phyloP scores from a whole-genome alignment of 208 protist genomes.

The Herpetomonas tarakana region DNA sequence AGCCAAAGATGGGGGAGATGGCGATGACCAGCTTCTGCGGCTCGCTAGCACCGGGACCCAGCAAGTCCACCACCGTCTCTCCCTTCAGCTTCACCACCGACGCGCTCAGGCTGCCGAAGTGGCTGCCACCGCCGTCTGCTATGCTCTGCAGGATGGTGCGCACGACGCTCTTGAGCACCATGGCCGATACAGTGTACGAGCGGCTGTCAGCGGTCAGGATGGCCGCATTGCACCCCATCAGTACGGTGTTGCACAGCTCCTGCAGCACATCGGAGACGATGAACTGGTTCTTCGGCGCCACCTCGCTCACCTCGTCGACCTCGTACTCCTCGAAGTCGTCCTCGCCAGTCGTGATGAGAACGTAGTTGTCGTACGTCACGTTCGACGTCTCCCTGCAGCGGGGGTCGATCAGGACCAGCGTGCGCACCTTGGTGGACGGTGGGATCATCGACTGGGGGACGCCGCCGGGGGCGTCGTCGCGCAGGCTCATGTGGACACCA shows the following conservation, averaged over 20 bases:
- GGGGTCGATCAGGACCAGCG: slow-evolving; percentile 63
- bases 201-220: slow-evolving; percentile 68
- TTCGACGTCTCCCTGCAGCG: slow-evolving; percentile 57
- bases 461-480: background rate
- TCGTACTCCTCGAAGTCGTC: slow-evolving; percentile 80
- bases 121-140: slow-evolving; percentile 11
- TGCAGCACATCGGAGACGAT: slow-evolving; percentile 46
- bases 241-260: slow-evolving; percentile 51
- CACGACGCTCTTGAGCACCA: slow-evolving; percentile 62
- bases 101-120: slow-evolving; percentile 32
- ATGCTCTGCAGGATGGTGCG: slow-evolving; percentile 44
- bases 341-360: slow-evolving; percentile 58
- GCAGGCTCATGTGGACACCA: background rate
- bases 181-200: slow-evolving; percentile 34
- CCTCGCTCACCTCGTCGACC: slow-evolving; percentile 72
- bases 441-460: slow-evolving; percentile 8
- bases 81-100: slow-evolving; percentile 72
- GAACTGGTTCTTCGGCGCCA: slow-evolving; percentile 15
- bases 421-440: slow-evolving; percentile 59
- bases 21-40: slow-evolving; percentile 69
- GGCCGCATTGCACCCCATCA: slow-evolving; percentile 67
- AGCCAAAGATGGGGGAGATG: slow-evolving; percentile 79
- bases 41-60: slow-evolving; percentile 22
- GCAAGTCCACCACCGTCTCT: slow-evolving; percentile 57
- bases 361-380: slow-evolving; percentile 58